Percentiles rank a stretch among this genome's conserved stretches.
These are phyloP conservation scores for Alternaria ventricosa DNA, from an alignment of 2,329 filamentous ascomycete genomes.

Conservation along the genomic window DNA sequence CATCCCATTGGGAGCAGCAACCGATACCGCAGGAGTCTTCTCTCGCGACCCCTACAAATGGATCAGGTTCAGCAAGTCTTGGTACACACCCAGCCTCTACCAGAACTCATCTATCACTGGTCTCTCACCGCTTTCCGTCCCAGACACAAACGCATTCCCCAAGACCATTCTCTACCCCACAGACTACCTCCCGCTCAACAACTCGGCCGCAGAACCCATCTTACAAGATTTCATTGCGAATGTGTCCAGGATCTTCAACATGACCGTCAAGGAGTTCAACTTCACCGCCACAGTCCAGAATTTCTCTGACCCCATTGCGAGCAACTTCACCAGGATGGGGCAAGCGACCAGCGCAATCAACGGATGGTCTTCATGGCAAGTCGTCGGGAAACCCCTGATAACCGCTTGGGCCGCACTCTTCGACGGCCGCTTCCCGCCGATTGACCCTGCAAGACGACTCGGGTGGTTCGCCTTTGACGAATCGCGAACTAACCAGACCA, in stretches of 20 bases:
- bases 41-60: conserved; percentile 40
- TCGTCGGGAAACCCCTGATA: conserved; percentile 44
- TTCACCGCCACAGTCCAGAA: conserved; percentile 44
- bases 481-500: conserved; percentile 19
- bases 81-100: conserved; percentile 47
- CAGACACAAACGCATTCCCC: conserved; percentile 45
- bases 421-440: conserved; percentile 50
- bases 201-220: conserved; percentile 48
- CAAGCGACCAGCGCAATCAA: conserved; percentile 41
- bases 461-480: conserved; percentile 40
- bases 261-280: conserved; percentile 49
- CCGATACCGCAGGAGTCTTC: conserved; percentile 38
- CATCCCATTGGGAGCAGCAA: conserved; percentile 29
- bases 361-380: conserved; percentile 42
- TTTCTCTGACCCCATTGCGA: conserved; percentile 29
- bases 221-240: conserved; percentile 48
- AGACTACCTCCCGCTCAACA: conserved; percentile 52
- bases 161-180: conserved; percentile 50
- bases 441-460: conserved; percentile 46
- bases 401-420: conserved; percentile 42
- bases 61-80: conserved; percentile 49
- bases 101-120: conserved; percentile 48
- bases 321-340: conserved; percentile 41
- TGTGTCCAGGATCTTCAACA: conserved; percentile 46
- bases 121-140: conserved; percentile 44